Evolutionary conservation across 768 basidiomycete species (phyloP).

Genomic region (Hysterangium stoloniferum): DNA sequence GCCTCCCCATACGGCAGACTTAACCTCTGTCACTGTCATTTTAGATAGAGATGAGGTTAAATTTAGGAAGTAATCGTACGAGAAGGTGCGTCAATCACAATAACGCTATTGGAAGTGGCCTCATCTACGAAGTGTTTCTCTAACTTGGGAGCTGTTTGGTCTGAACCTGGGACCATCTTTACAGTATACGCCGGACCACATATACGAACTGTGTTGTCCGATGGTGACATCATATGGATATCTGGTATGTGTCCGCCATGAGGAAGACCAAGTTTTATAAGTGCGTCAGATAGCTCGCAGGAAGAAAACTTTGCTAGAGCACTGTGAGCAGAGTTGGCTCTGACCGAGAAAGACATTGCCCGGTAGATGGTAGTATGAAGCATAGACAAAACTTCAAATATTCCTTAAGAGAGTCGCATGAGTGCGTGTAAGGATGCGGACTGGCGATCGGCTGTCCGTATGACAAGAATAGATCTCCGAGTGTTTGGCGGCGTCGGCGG

Average conservation of each 20-base stretch:
- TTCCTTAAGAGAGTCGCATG: too few species aligned
- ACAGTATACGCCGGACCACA: constrained; percentile 87
- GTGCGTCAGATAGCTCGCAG: constrained; percentile 84
- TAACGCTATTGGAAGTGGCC: constrained; percentile 51
- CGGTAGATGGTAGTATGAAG: neutral
- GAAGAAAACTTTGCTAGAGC: constrained; percentile 43
- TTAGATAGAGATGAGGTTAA: constrained; percentile 1
- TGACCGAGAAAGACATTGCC: constrained; percentile 2
- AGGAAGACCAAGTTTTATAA: constrained; percentile 65
- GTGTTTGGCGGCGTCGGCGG: too few species aligned
- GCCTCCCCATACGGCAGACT: constrained; percentile 89
- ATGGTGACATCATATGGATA: constrained; percentile 49
- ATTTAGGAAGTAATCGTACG: constrained; percentile 35
- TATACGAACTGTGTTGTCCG: constrained; percentile 32
- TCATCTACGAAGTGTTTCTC: constrained; percentile 78
- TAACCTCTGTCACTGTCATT: constrained; percentile 37
- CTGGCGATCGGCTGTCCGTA: too few species aligned
- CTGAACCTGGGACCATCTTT: constrained; percentile 58
- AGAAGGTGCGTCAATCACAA: constrained; percentile 69
- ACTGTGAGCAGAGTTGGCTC: neutral
- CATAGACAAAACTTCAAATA: too few species aligned
- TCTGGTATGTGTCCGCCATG: constrained; percentile 81
- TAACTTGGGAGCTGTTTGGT: constrained; percentile 55
- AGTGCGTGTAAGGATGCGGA: too few species aligned
- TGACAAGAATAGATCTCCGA: too few species aligned